Percentiles rank a stretch among this genome's conserved stretches.
Evolutionary conservation across 306 rosid genomes (phyloP).

Genomic region (Corylus americana): DNA sequence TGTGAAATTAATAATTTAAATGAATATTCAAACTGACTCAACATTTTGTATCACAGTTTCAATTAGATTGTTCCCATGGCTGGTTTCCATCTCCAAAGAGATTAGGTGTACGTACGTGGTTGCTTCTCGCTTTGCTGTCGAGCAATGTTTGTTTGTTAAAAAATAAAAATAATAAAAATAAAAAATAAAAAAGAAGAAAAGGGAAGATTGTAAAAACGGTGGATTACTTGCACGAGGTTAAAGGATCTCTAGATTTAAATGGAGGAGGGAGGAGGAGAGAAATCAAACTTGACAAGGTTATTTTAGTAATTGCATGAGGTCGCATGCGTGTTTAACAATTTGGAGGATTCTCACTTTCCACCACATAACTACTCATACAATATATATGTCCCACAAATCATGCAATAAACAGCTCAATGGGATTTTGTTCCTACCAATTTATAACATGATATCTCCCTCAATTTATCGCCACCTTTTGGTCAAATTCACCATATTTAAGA

Average conservation of each 20-base stretch:
- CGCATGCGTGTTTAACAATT: constrained; percentile 69
- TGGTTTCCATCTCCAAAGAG: no score
- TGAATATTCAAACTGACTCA: no score
- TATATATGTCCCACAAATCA: constrained; percentile 79
- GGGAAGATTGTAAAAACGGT: not conserved
- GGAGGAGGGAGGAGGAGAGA: no score
- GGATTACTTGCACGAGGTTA: constrained; percentile 4
- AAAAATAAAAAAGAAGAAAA: not conserved
- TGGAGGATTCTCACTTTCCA: constrained; percentile 69
- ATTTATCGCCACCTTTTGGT: constrained; percentile 28
- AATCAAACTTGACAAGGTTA: constrained; percentile 26
- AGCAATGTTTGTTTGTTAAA: not conserved
- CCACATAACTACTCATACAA: constrained; percentile 78
- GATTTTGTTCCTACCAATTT: constrained; percentile 49
- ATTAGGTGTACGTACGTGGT: no score
- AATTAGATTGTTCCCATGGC: no score
- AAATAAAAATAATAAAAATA: no score
- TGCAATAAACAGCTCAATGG: constrained; percentile 74
- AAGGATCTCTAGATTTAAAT: no score
- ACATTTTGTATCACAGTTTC: no score
- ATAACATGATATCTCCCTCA: constrained; percentile 14
- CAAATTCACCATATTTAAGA: constrained; percentile 24
- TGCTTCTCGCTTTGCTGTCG: no score
- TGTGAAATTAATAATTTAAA: no score
- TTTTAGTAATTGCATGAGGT: constrained; percentile 65